Evolutionary conservation across 2,329 filamentous ascomycete genomes (phyloP).

Genomic region (Diaporthe capsici): DNA sequence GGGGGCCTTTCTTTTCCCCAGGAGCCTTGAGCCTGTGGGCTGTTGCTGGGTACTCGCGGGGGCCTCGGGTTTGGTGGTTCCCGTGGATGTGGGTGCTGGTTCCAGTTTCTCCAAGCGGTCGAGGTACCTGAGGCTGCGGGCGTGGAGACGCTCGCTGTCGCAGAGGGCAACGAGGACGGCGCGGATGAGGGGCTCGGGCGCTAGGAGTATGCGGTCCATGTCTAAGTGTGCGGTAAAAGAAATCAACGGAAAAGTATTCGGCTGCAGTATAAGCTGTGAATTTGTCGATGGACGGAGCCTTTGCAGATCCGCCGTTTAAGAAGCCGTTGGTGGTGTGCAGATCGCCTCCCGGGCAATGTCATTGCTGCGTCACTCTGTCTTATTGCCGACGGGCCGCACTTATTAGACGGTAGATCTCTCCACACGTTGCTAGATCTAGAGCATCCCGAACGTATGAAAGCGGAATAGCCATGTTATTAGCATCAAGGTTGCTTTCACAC

Average conservation of each 20-base stretch:
- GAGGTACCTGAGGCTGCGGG: conserved; percentile 37
- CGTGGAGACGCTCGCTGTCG: conserved; percentile 32
- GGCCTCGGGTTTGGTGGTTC: neutral
- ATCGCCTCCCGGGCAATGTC: conserved; percentile 3
- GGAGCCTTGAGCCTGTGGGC: neutral
- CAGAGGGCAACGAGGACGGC: conserved; percentile 39
- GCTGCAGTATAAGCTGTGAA: neutral
- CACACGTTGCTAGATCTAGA: neutral
- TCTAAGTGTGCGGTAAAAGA: neutral
- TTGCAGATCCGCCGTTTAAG: conserved; percentile 23
- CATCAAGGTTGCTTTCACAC: neutral
- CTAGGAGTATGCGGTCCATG: conserved; percentile 39
- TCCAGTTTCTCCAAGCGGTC: conserved; percentile 32
- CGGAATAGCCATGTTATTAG: neutral
- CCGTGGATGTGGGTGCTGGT: neutral
- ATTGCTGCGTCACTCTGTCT: conserved; percentile 23
- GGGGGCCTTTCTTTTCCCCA: conserved; percentile 31
- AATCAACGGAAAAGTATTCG: neutral
- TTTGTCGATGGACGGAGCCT: neutral
- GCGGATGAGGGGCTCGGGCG: conserved; percentile 34
- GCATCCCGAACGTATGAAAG: neutral
- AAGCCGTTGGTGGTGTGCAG: conserved; percentile 5
- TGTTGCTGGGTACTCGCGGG: neutral
- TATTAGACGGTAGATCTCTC: neutral
- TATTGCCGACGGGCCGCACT: neutral